Conservation (phyloP, 805 yeast species). For the Candida railenensis region DNA sequence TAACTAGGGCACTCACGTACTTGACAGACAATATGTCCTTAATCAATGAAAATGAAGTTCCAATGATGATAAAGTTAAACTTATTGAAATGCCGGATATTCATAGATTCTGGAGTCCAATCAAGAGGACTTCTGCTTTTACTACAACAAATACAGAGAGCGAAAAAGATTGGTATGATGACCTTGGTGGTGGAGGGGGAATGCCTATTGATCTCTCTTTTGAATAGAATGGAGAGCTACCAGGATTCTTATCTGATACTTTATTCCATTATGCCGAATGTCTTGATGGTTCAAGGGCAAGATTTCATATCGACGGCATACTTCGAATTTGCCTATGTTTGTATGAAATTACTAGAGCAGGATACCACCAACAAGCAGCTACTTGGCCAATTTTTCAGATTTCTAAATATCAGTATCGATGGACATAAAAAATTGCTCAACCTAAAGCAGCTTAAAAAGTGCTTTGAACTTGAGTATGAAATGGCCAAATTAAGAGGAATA, state of each 20-base stretch:
- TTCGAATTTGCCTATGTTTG: constrained; percentile 30
- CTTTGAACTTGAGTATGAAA: constrained; percentile 35
- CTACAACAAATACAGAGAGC: constrained; percentile 51
- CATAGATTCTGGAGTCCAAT: constrained; percentile 40
- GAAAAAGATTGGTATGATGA: constrained; percentile 42
- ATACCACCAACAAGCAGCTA: constrained; percentile 3
- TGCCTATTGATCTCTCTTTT: constrained; percentile 46
- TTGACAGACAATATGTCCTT: constrained; percentile 20
- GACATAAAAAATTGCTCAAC: constrained; percentile 40
- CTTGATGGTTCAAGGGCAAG: constrained; percentile 37
- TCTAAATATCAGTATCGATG: constrained; percentile 43
- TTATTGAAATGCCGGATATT: constrained; percentile 47
- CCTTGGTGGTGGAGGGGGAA: constrained; percentile 47
- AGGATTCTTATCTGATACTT: constrained; percentile 46
- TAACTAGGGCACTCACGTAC: constrained; percentile 23
- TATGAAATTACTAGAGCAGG: constrained; percentile 9
- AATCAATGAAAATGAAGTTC: constrained; percentile 20
- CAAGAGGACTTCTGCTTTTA: constrained; percentile 50
- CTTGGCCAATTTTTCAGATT: constrained; percentile 34
- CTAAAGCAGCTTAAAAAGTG: constrained; percentile 38
- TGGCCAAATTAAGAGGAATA: constrained; percentile 28
- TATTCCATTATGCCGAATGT: constrained; percentile 44
- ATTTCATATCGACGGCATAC: constrained; percentile 33
- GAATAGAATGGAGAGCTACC: constrained; percentile 35
- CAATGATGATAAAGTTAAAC: constrained; percentile 46